Percentiles rank a stretch among this genome's conserved stretches.
Conservation (phyloP, 1,284 basidiomycete species). For the Marasmius sp. region DNA sequence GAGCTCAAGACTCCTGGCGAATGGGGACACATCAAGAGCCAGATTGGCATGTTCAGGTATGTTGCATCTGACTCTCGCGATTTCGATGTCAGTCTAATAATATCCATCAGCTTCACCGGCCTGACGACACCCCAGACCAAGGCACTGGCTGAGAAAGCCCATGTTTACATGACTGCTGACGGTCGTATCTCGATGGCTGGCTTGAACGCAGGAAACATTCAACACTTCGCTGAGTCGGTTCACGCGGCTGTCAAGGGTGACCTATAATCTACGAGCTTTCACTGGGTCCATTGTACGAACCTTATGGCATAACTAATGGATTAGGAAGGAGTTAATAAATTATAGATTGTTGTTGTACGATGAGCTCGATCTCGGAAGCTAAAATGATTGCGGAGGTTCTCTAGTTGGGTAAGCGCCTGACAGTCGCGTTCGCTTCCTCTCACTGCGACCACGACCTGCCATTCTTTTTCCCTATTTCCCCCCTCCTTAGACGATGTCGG, state of each 20-base stretch:
- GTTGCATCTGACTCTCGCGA: conserved; percentile 10
- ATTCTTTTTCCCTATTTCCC: background rate
- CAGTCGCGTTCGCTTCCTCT: too few relatives aligned
- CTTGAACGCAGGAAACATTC: conserved; percentile 86
- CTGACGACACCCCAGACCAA: conserved; percentile 84
- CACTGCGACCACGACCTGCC: background rate
- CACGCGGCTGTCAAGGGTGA: conserved; percentile 81
- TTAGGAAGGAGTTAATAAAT: background rate
- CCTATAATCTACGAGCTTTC: conserved; percentile 44
- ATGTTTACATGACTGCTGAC: conserved; percentile 91
- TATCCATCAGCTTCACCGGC: conserved; percentile 77
- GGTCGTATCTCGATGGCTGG: conserved; percentile 97
- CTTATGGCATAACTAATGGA: conserved; percentile 6
- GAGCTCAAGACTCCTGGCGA: conserved; percentile 89
- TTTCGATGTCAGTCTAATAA: conserved; percentile 3
- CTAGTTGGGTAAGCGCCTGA: too few relatives aligned
- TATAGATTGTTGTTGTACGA: background rate
- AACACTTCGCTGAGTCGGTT: conserved; percentile 88
- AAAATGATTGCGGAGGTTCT: too few relatives aligned
- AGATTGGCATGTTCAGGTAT: conserved; percentile 94
- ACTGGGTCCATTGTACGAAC: background rate
- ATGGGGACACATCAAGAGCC: conserved; percentile 96
- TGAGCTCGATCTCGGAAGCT: too few relatives aligned
- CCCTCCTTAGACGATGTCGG: background rate
- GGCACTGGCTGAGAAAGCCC: conserved; percentile 86